Percentiles rank a stretch among this genome's conserved stretches.
phyloP scores from a whole-genome alignment of 129 eudicot species.

The Centella asiatica region DNA sequence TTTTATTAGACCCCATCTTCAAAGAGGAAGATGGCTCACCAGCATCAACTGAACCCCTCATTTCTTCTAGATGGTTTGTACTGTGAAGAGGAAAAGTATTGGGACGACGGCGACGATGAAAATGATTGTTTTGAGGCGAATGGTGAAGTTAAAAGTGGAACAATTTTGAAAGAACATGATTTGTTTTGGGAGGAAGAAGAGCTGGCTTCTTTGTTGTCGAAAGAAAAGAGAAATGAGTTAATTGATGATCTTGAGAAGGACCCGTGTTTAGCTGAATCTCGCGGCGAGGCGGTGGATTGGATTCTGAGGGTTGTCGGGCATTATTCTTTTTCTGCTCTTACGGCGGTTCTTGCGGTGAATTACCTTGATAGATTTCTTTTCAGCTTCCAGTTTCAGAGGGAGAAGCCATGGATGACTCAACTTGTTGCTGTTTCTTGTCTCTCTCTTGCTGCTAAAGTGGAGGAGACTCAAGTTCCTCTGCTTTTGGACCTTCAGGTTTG shows the following conservation, averaged over 20 bases:
- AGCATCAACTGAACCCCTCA: slow-evolving; percentile 25
- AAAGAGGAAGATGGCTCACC: slow-evolving; percentile 36
- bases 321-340: slow-evolving; percentile 57
- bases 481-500: slow-evolving; percentile 79
- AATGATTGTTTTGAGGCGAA: neutral
- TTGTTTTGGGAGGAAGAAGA: slow-evolving; percentile 55
- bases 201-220: slow-evolving; percentile 29
- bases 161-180: too few relatives aligned
- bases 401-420: slow-evolving; percentile 77
- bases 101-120: slow-evolving; percentile 8
- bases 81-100: slow-evolving; percentile 50
- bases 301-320: slow-evolving; percentile 45
- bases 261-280: slow-evolving; percentile 21
- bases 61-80: slow-evolving; percentile 42
- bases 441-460: slow-evolving; percentile 87
- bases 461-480: slow-evolving; percentile 77
- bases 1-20: slow-evolving; percentile 23
- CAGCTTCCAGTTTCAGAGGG: slow-evolving; percentile 29
- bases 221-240: slow-evolving; percentile 33
- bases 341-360: slow-evolving; percentile 70
- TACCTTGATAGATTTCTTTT: slow-evolving; percentile 59
- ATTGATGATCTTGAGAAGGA: neutral
- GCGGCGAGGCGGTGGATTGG: slow-evolving; percentile 69
- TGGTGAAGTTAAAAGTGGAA: too few relatives aligned
- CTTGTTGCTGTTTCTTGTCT: slow-evolving; percentile 72